Base-by-base conservation (phyloP, 1,284 basidiomycete species). In the Trichosporon asahii region DNA sequence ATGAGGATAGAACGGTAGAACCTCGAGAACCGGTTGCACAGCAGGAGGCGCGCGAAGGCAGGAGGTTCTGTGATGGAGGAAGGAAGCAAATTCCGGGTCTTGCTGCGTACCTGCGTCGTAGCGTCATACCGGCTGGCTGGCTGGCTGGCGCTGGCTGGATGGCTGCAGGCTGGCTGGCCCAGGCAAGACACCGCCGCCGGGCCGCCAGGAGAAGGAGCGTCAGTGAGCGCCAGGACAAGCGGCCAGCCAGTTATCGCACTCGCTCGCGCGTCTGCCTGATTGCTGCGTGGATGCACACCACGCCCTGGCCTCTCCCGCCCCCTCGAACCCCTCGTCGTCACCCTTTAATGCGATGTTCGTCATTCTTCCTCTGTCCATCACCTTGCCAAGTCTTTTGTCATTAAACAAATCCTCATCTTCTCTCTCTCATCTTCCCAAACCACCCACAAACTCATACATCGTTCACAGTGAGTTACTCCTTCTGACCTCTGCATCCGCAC, bases 331-430 rank as follows among this genome's bases (percentile, higher is more conserved):
- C 57, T 53, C 57, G 27, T 61, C 57, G 57, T 61, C 57, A 61
- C 57, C 57, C 57, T 61, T 61, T 61, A 61, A 61, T 61, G 57
- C 57, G 57, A 61, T 61, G 57, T 61, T 61, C 57, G 57, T 61
- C 57, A 61, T 61, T 61, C 57, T 61, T 61, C 57, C 57, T 61
- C 29, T 61, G 29, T 23, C 57, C 57, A 61, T 61, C 57, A 61
- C 29, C 18, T 31, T 31, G 57, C 57, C 57, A 61, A 61, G 57
- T 61, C 57, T 61, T 61, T 61, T 61, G 57, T 61, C 57, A 61
- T 61, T 23, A 29, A 61, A 31, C 57, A 61, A 61, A 61, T 61
- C 57, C 57, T 61, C 57, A 61, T 33, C 57, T n/a, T n/a, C 27
- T 31, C 55, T 29, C 29, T 23, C 29, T 61, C 57, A 6, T 33